Evolutionary conservation across 2,329 filamentous ascomycete genomes (phyloP).

Genomic region (Alternaria ventricosa): DNA sequence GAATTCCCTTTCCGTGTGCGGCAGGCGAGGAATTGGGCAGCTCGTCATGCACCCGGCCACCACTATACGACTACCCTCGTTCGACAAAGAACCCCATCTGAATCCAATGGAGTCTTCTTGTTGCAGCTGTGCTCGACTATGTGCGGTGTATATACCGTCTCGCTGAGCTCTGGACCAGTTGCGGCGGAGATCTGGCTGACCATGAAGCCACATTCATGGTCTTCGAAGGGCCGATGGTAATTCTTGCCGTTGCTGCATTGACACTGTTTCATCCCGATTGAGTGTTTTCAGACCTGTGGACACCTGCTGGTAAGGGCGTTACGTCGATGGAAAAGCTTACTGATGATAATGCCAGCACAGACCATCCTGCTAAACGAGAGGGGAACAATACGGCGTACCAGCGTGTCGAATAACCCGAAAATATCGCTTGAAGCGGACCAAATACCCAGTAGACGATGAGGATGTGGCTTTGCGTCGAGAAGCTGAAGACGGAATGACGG

Average conservation of each 20-base stretch:
- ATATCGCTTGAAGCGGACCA: background rate
- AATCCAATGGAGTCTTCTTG: constrained; percentile 42
- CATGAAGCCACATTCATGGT: constrained; percentile 57
- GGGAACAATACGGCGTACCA: constrained; percentile 23
- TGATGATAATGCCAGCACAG: constrained; percentile 11
- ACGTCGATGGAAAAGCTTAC: constrained; percentile 15
- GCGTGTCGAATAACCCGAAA: constrained; percentile 7
- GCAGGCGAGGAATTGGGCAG: constrained; percentile 21
- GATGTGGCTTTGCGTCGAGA: background rate
- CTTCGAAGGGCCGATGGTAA: constrained; percentile 60
- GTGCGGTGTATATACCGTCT: constrained; percentile 57
- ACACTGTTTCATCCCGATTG: constrained; percentile 54
- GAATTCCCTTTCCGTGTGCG: constrained; percentile 41
- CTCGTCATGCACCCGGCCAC: constrained; percentile 25
- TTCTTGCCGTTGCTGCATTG: constrained; percentile 52
- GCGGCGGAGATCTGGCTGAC: constrained; percentile 53
- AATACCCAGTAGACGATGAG: background rate
- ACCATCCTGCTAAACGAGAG: constrained; percentile 13
- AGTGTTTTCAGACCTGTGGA: constrained; percentile 23
- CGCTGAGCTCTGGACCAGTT: constrained; percentile 55
- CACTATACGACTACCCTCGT: constrained; percentile 29
- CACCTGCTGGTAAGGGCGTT: constrained; percentile 28
- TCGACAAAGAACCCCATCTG: constrained; percentile 16
- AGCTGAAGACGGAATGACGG: no score
- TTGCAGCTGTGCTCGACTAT: constrained; percentile 54